Evolutionary conservation across 345 rosid species (phyloP).

Genomic region (Syzygium grande): DNA sequence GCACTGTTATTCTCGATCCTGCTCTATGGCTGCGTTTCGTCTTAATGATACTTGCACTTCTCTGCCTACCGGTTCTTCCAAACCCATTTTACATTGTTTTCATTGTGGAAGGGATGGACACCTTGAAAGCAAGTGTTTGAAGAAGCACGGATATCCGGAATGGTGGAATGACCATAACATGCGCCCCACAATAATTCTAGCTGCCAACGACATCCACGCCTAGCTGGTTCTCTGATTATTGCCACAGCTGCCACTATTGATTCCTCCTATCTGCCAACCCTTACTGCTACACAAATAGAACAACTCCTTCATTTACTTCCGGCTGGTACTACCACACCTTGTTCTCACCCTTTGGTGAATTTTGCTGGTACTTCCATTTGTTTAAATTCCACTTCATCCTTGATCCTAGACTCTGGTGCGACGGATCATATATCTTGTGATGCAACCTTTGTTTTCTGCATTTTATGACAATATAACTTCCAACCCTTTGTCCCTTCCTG

Average conservation of each 20-base stretch:
- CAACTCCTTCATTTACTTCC: background rate
- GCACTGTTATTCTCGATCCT: background rate
- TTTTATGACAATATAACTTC: background rate
- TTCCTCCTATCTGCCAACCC: background rate
- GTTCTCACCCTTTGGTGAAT: background rate
- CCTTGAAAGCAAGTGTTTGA: background rate
- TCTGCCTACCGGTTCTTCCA: background rate
- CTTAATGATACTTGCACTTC: background rate
- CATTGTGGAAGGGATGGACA: background rate
- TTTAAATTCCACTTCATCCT: background rate
- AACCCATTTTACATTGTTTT: background rate
- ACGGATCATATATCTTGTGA: background rate
- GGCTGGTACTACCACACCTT: rapidly evolving
- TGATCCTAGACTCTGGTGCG: background rate
- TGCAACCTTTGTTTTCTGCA: background rate
- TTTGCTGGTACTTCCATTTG: background rate
- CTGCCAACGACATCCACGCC: background rate
- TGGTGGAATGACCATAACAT: background rate
- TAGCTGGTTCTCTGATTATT: background rate
- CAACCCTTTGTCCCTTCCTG: too few relatives aligned
- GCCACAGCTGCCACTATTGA: background rate
- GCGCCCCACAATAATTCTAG: background rate
- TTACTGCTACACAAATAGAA: background rate
- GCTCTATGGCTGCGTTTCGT: background rate
- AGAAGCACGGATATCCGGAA: background rate